Percentiles rank a stretch among this genome's conserved stretches.
phyloP scores from a whole-genome alignment of 345 rosid species.

The Heritiera fomes region DNA sequence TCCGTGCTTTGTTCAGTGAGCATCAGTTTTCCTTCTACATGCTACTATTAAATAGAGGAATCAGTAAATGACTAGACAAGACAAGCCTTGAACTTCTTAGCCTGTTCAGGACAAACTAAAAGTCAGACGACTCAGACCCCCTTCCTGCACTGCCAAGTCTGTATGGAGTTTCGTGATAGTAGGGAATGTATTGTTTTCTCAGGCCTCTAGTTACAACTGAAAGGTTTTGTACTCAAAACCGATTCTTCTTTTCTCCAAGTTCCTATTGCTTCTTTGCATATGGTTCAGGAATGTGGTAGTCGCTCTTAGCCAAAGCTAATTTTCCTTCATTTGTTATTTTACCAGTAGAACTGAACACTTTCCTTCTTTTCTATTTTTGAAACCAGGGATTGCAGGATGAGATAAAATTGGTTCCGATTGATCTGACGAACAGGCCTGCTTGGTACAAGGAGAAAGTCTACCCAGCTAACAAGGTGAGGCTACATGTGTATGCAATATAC shows the following conservation, averaged over 20 bases:
- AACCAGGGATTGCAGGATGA: constrained; percentile 79
- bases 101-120: background rate
- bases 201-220: background rate
- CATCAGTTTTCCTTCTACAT: background rate
- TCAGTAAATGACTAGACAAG: background rate
- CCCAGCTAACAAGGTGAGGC: constrained; percentile 70
- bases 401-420: constrained; percentile 71
- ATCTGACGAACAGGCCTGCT: constrained; percentile 68
- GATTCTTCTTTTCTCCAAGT: background rate
- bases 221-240: background rate
- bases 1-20: background rate
- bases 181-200: background rate
- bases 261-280: background rate
- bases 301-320: background rate
- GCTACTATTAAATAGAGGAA: background rate
- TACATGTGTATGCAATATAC: background rate
- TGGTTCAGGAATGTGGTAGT: background rate
- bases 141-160: background rate
- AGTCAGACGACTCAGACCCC: background rate
- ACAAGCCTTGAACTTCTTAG: background rate
- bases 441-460: constrained; percentile 88
- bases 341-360: background rate
- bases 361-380: background rate
- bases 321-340: no score
- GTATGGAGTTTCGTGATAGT: background rate